Conservation (phyloP, 108 stramenopile species). For the Skeletonema costatum region DNA sequence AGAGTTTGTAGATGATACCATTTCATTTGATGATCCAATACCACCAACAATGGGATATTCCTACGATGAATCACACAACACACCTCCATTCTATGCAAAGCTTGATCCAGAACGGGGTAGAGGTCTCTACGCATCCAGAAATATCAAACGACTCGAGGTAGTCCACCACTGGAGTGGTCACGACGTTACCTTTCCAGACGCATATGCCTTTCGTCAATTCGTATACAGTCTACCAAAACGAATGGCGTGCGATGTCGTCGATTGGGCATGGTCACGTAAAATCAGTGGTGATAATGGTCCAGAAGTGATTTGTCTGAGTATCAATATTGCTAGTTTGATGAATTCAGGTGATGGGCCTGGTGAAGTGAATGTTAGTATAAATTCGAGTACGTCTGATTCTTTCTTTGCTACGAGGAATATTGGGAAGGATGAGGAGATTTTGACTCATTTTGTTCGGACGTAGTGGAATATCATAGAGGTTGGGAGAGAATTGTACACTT, state of each 20-base stretch:
- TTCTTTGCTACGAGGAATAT: slow-evolving; percentile 9
- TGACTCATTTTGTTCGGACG: neutral
- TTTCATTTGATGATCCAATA: neutral
- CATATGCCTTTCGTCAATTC: slow-evolving; percentile 10
- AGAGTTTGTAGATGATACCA: neutral
- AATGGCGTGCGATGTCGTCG: slow-evolving; percentile 19
- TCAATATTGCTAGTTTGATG: slow-evolving; percentile 10
- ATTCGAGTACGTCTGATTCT: neutral
- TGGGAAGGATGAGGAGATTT: slow-evolving; percentile 1
- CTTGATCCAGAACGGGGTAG: neutral
- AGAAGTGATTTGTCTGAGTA: slow-evolving; percentile 1
- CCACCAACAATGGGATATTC: slow-evolving; percentile 8
- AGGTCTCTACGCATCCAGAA: slow-evolving; percentile 14
- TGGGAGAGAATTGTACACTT: no score
- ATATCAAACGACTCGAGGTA: slow-evolving; percentile 3
- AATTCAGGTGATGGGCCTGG: slow-evolving; percentile 1
- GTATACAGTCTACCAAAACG: slow-evolving; percentile 2
- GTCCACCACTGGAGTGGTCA: neutral
- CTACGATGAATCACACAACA: neutral
- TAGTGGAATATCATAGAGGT: no score
- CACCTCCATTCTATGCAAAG: slow-evolving; percentile 7
- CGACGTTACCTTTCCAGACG: slow-evolving; percentile 4
- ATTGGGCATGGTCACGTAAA: slow-evolving; percentile 10
- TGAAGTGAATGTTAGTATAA: slow-evolving; percentile 11
- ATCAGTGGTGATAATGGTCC: neutral